Percentiles rank a stretch among this genome's conserved stretches.
phyloP scores from a whole-genome alignment of 1,284 basidiomycete genomes.

The Puccinia novopanici region DNA sequence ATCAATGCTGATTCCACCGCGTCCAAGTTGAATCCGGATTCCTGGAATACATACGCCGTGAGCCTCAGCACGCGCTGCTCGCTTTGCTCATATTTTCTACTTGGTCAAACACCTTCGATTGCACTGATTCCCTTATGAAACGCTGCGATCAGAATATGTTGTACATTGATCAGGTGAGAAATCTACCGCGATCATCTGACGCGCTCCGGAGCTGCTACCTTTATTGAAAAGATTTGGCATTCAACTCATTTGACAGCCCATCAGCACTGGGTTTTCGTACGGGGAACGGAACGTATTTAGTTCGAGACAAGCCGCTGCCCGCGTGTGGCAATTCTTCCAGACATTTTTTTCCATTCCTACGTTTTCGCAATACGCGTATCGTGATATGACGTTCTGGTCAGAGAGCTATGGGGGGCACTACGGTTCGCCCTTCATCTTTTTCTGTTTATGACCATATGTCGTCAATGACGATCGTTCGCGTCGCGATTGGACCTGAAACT shows the following conservation, averaged over 20 bases:
- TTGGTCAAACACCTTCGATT: not conserved
- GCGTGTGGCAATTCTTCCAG: conserved; percentile 50
- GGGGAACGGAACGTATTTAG: conserved; percentile 37
- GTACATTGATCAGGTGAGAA: conserved; percentile 67
- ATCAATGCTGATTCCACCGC: conserved; percentile 65
- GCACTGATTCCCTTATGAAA: not conserved
- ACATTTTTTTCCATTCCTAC: conserved; percentile 34
- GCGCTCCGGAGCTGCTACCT: not conserved
- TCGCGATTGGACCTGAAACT: not conserved
- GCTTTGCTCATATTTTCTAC: not conserved
- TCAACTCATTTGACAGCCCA: conserved; percentile 59
- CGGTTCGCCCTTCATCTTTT: conserved; percentile 2
- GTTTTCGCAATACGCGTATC: conserved; percentile 36
- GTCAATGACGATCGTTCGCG: too few species aligned
- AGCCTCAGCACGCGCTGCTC: not conserved
- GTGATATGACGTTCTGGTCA: conserved; percentile 37
- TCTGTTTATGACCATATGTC: not conserved
- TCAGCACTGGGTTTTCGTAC: conserved; percentile 52
- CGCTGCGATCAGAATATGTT: conserved; percentile 65
- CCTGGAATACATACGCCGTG: conserved; percentile 67
- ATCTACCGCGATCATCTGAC: not conserved
- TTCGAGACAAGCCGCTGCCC: conserved; percentile 42
- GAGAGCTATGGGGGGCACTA: conserved; percentile 51
- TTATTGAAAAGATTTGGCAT: not conserved
- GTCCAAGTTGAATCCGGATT: conserved; percentile 64